phyloP scores from a whole-genome alignment of 768 basidiomycete species.

The Chalciporus pseudorubinellus region DNA sequence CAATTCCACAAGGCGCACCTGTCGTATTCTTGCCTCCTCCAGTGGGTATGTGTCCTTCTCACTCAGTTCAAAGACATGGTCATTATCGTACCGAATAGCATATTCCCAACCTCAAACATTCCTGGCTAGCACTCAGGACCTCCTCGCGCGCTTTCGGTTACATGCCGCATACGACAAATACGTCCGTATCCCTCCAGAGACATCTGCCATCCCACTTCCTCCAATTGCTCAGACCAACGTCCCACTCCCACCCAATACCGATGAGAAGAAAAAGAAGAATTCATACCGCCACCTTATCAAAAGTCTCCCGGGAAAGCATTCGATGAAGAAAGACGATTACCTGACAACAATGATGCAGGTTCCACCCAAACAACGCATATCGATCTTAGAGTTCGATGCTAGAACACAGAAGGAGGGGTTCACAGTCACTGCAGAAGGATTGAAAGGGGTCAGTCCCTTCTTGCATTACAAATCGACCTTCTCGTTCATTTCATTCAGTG shows the following conservation, averaged over 20 bases:
- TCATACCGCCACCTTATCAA: slow-evolving; percentile 76
- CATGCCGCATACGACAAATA: slow-evolving; percentile 78
- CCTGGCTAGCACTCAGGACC: slow-evolving; percentile 76
- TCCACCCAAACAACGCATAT: slow-evolving; percentile 68
- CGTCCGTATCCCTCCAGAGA: slow-evolving; percentile 51
- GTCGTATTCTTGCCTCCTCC: slow-evolving; percentile 31
- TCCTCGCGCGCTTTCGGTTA: slow-evolving; percentile 69
- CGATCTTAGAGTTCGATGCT: slow-evolving; percentile 60
- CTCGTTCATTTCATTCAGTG: slow-evolving; percentile 44
- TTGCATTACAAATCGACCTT: slow-evolving; percentile 7
- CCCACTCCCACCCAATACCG: slow-evolving; percentile 51
- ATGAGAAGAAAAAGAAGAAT: slow-evolving; percentile 72
- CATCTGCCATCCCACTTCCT: slow-evolving; percentile 24
- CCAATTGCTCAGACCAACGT: slow-evolving; percentile 31
- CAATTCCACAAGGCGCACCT: slow-evolving; percentile 22
- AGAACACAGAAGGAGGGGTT: slow-evolving; percentile 74
- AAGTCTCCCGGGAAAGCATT: slow-evolving; percentile 76
- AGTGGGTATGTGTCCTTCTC: slow-evolving; percentile 28
- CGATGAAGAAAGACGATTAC: slow-evolving; percentile 77
- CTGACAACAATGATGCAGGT: slow-evolving; percentile 61
- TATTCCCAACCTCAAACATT: slow-evolving; percentile 38
- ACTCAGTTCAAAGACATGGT: slow-evolving; percentile 4
- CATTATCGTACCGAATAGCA: slow-evolving; percentile 23
- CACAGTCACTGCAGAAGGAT: slow-evolving; percentile 64
- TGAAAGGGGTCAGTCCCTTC: slow-evolving; percentile 59